phyloP scores from a whole-genome alignment of 2,329 filamentous ascomycete genomes.

The Botrytis hyacinthi region DNA sequence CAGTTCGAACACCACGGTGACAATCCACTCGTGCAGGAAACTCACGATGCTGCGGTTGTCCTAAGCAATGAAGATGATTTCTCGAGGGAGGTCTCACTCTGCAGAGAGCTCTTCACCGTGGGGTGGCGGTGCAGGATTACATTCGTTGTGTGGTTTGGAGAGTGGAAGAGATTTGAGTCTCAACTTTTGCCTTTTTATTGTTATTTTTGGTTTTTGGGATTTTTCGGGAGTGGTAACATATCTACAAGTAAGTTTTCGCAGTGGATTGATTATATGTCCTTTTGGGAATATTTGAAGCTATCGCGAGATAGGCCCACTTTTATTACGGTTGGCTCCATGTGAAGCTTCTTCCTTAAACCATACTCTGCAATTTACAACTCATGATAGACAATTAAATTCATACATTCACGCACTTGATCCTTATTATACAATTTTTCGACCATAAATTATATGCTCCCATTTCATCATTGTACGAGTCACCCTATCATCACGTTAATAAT shows the following conservation, averaged over 20 bases:
- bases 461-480: background rate
- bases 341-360: background rate
- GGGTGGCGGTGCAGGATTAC: slow-evolving; percentile 67
- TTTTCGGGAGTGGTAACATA: background rate
- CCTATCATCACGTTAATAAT: background rate
- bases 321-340: background rate
- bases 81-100: slow-evolving; percentile 73
- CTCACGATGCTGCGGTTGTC: slow-evolving; percentile 61
- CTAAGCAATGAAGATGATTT: slow-evolving; percentile 66
- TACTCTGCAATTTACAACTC: background rate
- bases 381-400: background rate
- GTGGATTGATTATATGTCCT: background rate
- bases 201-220: slow-evolving; percentile 7
- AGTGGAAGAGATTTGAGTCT: slow-evolving; percentile 33
- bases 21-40: slow-evolving; percentile 64
- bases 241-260: no score
- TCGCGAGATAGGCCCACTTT: background rate
- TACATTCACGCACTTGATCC: fast-evolving
- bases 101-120: slow-evolving; percentile 70
- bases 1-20: slow-evolving; percentile 68
- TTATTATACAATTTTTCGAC: background rate
- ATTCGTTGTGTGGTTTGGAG: slow-evolving; percentile 60
- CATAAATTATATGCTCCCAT: fast-evolving
- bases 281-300: background rate
- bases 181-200: slow-evolving; percentile 26